phyloP scores from a whole-genome alignment of 805 yeast species.

The Ogataea wickerhamii region DNA sequence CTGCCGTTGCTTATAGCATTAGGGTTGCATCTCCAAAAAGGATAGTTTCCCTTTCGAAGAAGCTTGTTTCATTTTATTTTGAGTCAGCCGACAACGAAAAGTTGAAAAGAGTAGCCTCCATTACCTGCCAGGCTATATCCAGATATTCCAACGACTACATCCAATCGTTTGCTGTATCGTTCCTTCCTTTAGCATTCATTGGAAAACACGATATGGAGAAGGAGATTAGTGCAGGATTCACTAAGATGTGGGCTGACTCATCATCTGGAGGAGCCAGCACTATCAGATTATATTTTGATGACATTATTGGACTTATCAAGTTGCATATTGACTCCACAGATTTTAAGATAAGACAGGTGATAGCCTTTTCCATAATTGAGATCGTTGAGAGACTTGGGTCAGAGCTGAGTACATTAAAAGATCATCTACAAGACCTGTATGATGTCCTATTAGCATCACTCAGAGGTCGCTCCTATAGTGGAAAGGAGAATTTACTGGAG shows the following conservation, averaged over 20 bases:
- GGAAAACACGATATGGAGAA: conserved; percentile 64
- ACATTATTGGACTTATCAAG: conserved; percentile 55
- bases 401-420: conserved; percentile 18
- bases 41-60: conserved; percentile 50
- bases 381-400: conserved; percentile 47
- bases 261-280: conserved; percentile 73
- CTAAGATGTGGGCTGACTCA: conserved; percentile 71
- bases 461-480: conserved; percentile 81
- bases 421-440: conserved; percentile 38
- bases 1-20: conserved; percentile 74
- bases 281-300: conserved; percentile 62
- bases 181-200: conserved; percentile 74
- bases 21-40: conserved; percentile 54
- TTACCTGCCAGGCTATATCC: conserved; percentile 62
- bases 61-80: conserved; percentile 55
- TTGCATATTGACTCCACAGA: conserved; percentile 51
- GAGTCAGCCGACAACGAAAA: conserved; percentile 41
- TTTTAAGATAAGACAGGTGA: conserved; percentile 62
- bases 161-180: conserved; percentile 54
- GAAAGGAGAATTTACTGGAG: conserved; percentile 72
- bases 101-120: conserved; percentile 49
- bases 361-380: conserved; percentile 64
- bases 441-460: conserved; percentile 55
- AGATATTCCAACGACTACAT: conserved; percentile 68
- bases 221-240: conserved; percentile 47